Evolutionary conservation across 805 yeast species (phyloP).

Genomic region (Candida oleophila): DNA sequence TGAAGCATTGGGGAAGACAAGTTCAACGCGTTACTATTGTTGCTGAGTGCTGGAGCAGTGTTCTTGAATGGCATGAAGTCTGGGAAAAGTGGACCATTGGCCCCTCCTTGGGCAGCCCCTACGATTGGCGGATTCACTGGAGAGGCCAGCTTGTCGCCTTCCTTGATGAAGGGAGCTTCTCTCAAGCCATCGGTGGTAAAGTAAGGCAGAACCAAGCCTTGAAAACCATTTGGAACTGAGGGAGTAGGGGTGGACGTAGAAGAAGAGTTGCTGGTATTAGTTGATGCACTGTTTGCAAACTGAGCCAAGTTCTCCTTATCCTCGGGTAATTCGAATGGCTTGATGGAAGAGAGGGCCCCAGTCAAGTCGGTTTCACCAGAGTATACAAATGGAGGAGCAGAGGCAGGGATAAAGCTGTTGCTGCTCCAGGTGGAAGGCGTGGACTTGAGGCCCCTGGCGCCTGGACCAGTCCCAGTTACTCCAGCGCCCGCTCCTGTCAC

Average conservation of each 20-base stretch:
- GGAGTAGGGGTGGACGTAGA: neutral
- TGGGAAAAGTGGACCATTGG: neutral
- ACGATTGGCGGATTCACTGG: neutral
- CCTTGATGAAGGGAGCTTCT: slow-evolving; percentile 6
- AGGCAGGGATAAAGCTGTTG: slow-evolving; percentile 28
- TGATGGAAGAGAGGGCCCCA: slow-evolving; percentile 13
- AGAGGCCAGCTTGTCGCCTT: slow-evolving; percentile 1
- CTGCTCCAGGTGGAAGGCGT: slow-evolving; percentile 37
- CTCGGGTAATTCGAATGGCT: slow-evolving; percentile 26
- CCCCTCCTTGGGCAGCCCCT: neutral
- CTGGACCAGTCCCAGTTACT: slow-evolving; percentile 1
- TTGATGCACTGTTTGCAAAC: neutral
- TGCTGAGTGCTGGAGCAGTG: neutral
- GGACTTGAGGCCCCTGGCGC: slow-evolving; percentile 20
- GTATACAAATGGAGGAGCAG: slow-evolving; percentile 31
- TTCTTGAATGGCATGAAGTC: slow-evolving; percentile 5
- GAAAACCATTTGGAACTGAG: slow-evolving; percentile 5
- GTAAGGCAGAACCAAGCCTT: neutral
- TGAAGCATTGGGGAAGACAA: neutral
- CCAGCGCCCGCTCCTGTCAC: slow-evolving; percentile 8
- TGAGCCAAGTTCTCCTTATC: slow-evolving; percentile 9
- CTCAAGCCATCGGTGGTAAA: slow-evolving; percentile 5
- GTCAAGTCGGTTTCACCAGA: slow-evolving; percentile 11
- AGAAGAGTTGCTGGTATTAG: slow-evolving; percentile 3
- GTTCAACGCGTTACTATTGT: slow-evolving; percentile 3